Evolutionary conservation across 2,329 filamentous ascomycete species (phyloP), one percentile per base, ranked within the genome.

Genomic region (Ophiostoma sp.): DNA sequence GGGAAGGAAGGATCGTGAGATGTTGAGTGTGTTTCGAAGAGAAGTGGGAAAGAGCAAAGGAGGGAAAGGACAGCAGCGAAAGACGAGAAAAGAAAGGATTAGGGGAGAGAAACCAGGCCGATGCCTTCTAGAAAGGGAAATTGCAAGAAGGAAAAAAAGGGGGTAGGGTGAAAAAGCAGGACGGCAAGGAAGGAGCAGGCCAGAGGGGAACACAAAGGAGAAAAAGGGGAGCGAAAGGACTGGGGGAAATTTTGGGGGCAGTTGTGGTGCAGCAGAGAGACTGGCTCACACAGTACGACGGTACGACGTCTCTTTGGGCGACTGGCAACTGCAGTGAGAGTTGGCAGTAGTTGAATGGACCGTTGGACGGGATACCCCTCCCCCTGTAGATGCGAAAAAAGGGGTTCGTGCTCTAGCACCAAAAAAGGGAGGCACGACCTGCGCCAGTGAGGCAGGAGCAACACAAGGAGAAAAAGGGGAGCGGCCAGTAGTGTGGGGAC

Each of bases 111-210:
- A 57, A 59, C 50, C 48, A 48, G 57, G 72, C 36, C 72, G 75
- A 73, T 74, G 75, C 68, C 66, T 73, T 75, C 73, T 76, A 71
- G 64, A 74, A 77, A 48, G 75, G 76, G 76, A 77, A 77, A 77
- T 77, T 77, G 74, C 75, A 74, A 72, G 39, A 66, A 74, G 57
- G 66, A 55, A 70, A 75, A 74, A 77, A 76, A 75, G 59, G 75
- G 75, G 75, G 73, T 61, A 72, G 31, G 50, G 74, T 73, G 75
- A 70, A 69, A 73, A 76, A 71, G 31, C 48, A 55, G 64, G 57
- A 69, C 70, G 45, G 25, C 31, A 55, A 48, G 33, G 69, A 28
- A 69, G 70, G 55, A 48, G 39, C 9, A 66, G 61, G 36, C n/a
- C 7, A 70, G 52, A 28, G 45, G 28, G n/a, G 15, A 48, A 19